A percentile compares a stretch with the other conserved stretches of the same genome.
phyloP scores from a whole-genome alignment of 2,329 filamentous ascomycete species.

The Fonsecaea multimorphosa region DNA sequence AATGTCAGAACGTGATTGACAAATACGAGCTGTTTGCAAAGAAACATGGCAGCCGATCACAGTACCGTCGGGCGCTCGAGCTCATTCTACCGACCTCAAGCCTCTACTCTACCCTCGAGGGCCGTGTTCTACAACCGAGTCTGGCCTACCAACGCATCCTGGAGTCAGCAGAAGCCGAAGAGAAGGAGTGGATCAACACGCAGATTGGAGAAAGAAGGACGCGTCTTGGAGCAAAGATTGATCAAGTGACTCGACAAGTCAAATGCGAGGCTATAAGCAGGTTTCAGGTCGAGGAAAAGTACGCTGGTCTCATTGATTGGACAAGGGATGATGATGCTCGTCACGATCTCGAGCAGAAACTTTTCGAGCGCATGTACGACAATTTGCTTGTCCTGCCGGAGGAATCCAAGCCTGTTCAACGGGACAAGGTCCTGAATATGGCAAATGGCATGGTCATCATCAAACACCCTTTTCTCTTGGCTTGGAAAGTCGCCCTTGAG shows the following conservation, averaged over 20 bases:
- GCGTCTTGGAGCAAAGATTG: constrained; percentile 80
- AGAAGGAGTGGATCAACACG: constrained; percentile 86
- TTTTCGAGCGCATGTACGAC: constrained; percentile 81
- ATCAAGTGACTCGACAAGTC: constrained; percentile 83
- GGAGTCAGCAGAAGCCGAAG: constrained; percentile 81
- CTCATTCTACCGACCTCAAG: constrained; percentile 79
- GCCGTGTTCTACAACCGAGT: constrained; percentile 77
- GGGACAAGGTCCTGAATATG: constrained; percentile 73
- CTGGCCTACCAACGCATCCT: constrained; percentile 82
- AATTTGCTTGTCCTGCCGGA: constrained; percentile 71
- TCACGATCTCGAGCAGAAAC: constrained; percentile 86
- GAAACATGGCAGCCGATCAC: constrained; percentile 70
- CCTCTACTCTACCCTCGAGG: constrained; percentile 82
- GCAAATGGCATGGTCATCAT: constrained; percentile 96
- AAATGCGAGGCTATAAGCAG: constrained; percentile 80
- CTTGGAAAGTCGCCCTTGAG: constrained; percentile 89
- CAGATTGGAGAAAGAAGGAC: constrained; percentile 89
- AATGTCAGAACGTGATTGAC: constrained; percentile 70
- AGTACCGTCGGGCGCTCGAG: constrained; percentile 77
- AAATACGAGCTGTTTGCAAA: constrained; percentile 79
- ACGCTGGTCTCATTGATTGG: constrained; percentile 88
- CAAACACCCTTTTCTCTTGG: constrained; percentile 84
- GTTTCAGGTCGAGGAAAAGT: constrained; percentile 80
- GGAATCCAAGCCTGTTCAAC: constrained; percentile 72
- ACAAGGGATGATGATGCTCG: constrained; percentile 82